Conservation (phyloP, 2,329 filamentous ascomycete species). For the Orbilia ellipsospora region DNA sequence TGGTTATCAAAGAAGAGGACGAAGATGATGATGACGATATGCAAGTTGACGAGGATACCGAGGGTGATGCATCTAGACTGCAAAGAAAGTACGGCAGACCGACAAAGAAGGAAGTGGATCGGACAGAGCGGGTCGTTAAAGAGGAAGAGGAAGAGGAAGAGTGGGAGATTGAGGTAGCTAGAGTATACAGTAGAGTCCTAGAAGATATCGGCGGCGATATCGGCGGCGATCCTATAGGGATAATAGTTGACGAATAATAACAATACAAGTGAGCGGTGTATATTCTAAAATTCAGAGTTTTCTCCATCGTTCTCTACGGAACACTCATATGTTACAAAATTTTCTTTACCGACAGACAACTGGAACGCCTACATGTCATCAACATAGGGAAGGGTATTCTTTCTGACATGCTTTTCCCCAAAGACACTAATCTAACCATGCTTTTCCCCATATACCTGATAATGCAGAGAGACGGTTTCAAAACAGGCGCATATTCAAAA, state of each 20-base stretch:
- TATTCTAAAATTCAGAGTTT: too few species aligned
- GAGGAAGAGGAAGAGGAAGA: slow-evolving; percentile 51
- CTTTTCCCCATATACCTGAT: too few species aligned
- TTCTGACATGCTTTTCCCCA: background rate
- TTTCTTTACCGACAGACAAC: background rate
- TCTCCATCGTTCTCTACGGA: too few species aligned
- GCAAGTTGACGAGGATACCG: slow-evolving; percentile 43
- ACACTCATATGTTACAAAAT: background rate
- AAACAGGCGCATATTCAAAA: too few species aligned
- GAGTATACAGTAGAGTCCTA: slow-evolving; percentile 51
- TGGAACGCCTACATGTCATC: background rate
- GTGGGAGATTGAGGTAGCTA: slow-evolving; percentile 53
- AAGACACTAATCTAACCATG: too few species aligned
- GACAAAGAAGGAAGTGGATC: slow-evolving; percentile 37
- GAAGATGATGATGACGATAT: slow-evolving; percentile 22
- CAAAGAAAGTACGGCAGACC: slow-evolving; percentile 30
- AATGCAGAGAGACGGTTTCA: too few species aligned
- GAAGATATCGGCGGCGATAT: slow-evolving; percentile 44
- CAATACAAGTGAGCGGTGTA: too few species aligned
- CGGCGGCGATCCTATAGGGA: slow-evolving; percentile 45
- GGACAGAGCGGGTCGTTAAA: slow-evolving; percentile 40
- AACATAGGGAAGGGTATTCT: slow-evolving; percentile 1
- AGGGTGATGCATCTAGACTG: slow-evolving; percentile 26
- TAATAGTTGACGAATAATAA: slow-evolving; percentile 30
- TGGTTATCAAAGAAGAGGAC: slow-evolving; percentile 7